Conservation (phyloP, 495 filamentous ascomycete species). For the Daldinia loculata region DNA sequence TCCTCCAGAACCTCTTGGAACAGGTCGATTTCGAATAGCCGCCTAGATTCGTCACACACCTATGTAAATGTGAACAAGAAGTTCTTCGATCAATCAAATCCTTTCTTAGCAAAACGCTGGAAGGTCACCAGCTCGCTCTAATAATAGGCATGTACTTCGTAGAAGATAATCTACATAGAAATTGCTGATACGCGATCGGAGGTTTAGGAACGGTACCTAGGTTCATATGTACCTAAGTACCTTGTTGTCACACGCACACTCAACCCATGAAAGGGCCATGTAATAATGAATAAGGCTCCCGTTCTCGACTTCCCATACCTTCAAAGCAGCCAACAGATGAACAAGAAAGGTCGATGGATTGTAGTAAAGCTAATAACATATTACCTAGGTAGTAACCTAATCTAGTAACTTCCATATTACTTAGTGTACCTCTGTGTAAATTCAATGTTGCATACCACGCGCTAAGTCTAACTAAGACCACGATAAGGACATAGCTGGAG, state of each 20-base stretch:
- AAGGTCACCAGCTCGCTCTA: conserved; percentile 26
- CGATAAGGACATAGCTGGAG: conserved; percentile 1
- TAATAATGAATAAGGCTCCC: conserved; percentile 8
- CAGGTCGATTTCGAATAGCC: conserved; percentile 7
- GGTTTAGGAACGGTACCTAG: conserved; percentile 13
- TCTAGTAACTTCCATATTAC: neutral
- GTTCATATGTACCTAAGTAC: neutral
- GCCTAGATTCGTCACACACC: conserved; percentile 25
- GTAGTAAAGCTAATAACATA: conserved; percentile 24
- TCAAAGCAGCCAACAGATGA: neutral
- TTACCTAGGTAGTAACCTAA: conserved; percentile 13
- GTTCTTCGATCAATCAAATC: conserved; percentile 17
- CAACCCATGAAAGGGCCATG: conserved; percentile 17
- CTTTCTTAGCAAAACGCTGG: conserved; percentile 8
- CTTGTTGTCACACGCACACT: conserved; percentile 36
- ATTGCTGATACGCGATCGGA: conserved; percentile 33
- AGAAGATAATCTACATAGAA: neutral
- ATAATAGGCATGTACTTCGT: conserved; percentile 3
- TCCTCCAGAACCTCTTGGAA: neutral
- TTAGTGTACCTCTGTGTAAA: neutral
- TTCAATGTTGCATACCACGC: neutral
- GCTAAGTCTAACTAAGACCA: neutral
- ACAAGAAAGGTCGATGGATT: neutral
- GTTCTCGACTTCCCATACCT: conserved; percentile 15
- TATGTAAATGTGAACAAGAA: conserved; percentile 6